Evolutionary conservation across 164 flowering plant genomes (phyloP).

Genomic region (Buxus sempervirens): DNA sequence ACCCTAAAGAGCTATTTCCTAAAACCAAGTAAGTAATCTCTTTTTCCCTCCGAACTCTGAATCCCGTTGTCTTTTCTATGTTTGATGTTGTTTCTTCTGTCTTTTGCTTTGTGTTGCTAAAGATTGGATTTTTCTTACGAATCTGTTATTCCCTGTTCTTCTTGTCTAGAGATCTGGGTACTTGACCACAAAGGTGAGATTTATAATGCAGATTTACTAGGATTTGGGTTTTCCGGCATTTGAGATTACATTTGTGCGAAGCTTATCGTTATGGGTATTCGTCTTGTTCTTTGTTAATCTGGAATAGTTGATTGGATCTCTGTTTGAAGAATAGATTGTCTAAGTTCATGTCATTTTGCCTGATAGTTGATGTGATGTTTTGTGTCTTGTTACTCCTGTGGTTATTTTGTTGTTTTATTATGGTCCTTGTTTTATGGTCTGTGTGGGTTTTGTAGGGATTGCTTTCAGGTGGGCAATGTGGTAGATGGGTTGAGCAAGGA

Average conservation of each 20-base stretch:
- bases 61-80: slow-evolving; percentile 9
- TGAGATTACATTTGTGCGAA: not conserved
- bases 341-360: not conserved
- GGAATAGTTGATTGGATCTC: not conserved
- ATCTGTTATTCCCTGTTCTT: not conserved
- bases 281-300: not conserved
- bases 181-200: not conserved
- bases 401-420: not conserved
- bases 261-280: not conserved
- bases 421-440: not conserved
- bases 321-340: not conserved
- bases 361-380: not conserved
- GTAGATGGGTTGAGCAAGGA: slow-evolving; percentile 16
- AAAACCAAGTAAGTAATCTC: slow-evolving; percentile 19
- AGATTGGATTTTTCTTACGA: not conserved
- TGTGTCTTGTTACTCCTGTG: not conserved
- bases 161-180: not conserved
- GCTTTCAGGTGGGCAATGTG: not conserved
- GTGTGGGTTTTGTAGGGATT: slow-evolving; percentile 3
- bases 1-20: slow-evolving; percentile 6
- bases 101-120: slow-evolving; percentile 18
- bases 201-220: not conserved
- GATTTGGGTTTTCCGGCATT: not conserved
- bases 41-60: slow-evolving; percentile 20
- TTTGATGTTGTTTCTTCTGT: slow-evolving; percentile 9